A percentile compares a stretch with the other conserved stretches of the same genome.
Conservation (phyloP, 1,284 basidiomycete species). For the Trametes pubescens region DNA sequence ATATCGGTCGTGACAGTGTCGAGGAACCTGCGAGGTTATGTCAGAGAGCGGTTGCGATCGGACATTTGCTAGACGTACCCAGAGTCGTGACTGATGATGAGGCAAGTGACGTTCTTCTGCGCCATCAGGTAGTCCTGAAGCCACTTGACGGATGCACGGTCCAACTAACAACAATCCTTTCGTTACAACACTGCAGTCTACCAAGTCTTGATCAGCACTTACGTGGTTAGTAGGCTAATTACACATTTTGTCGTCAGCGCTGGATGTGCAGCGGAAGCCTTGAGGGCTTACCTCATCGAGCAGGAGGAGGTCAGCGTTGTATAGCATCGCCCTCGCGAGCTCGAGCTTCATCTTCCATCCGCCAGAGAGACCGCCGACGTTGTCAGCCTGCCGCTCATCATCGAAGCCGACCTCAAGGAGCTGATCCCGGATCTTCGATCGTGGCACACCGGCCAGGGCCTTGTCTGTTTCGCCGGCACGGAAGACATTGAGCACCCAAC, state of each 20-base stretch:
- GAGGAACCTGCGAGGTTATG: constrained; percentile 67
- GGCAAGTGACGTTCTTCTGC: constrained; percentile 87
- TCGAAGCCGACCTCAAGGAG: constrained; percentile 92
- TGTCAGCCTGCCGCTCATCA: constrained; percentile 84
- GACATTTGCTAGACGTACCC: constrained; percentile 60
- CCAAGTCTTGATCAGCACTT: constrained; percentile 44
- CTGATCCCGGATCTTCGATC: constrained; percentile 79
- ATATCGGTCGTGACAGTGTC: constrained; percentile 98
- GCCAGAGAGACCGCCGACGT: constrained; percentile 92
- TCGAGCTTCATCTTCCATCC: constrained; percentile 99
- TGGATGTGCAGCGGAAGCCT: background rate
- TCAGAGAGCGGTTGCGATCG: constrained; percentile 16
- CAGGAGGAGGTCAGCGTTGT: constrained; percentile 93
- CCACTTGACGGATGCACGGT: constrained; percentile 93
- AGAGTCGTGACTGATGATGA: constrained; percentile 98
- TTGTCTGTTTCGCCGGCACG: constrained; percentile 55
- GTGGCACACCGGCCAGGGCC: constrained; percentile 63
- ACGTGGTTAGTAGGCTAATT: constrained; percentile 91
- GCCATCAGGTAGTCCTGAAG: constrained; percentile 89
- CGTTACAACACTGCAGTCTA: constrained; percentile 27
- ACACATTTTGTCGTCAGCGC: constrained; percentile 30
- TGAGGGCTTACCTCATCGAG: constrained; percentile 74
- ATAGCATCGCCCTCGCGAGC: constrained; percentile 93
- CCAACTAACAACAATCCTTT: constrained; percentile 60
- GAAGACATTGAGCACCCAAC: constrained; percentile 1